Conservation (phyloP, 2,329 filamentous ascomycete species). For the Pezicula radicicola region DNA sequence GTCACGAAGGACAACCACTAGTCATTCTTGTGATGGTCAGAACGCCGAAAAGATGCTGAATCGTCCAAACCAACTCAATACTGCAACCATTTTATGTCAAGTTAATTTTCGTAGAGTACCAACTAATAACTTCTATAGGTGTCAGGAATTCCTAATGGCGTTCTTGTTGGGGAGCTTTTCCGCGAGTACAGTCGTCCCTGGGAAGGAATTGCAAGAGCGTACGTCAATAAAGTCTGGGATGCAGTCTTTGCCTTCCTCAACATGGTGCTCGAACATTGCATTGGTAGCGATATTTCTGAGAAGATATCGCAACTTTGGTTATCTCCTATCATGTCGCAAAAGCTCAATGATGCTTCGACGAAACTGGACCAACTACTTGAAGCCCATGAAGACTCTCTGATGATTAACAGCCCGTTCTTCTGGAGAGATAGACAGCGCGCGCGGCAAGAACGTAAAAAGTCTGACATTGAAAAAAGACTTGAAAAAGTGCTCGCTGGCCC, state of each 20-base stretch:
- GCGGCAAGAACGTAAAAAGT: too few relatives aligned
- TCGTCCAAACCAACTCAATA: too few relatives aligned
- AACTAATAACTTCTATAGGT: too few relatives aligned
- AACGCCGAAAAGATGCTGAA: too few relatives aligned
- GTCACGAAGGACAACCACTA: too few relatives aligned
- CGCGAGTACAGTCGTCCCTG: slow-evolving; percentile 6
- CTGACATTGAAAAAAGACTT: too few relatives aligned
- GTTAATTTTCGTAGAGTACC: too few relatives aligned
- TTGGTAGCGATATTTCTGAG: background rate
- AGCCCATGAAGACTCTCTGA: slow-evolving; percentile 2
- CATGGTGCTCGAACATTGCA: slow-evolving; percentile 1
- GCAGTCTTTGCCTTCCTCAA: background rate
- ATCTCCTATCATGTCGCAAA: slow-evolving; percentile 1
- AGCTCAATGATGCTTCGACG: background rate
- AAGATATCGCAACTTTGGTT: slow-evolving; percentile 2
- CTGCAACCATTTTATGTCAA: too few relatives aligned
- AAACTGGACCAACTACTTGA: slow-evolving; percentile 5
- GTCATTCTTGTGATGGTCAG: too few relatives aligned
- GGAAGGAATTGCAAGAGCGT: background rate
- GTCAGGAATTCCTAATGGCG: too few relatives aligned
- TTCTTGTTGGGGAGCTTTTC: background rate
- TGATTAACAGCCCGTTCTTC: background rate
- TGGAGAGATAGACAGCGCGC: too few relatives aligned
- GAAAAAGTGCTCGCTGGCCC: too few relatives aligned
- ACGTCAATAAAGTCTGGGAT: slow-evolving; percentile 4